A percentile compares a stretch with the other conserved stretches of the same genome.
Conservation (phyloP, 805 yeast species). For the Naumovozyma baii region DNA sequence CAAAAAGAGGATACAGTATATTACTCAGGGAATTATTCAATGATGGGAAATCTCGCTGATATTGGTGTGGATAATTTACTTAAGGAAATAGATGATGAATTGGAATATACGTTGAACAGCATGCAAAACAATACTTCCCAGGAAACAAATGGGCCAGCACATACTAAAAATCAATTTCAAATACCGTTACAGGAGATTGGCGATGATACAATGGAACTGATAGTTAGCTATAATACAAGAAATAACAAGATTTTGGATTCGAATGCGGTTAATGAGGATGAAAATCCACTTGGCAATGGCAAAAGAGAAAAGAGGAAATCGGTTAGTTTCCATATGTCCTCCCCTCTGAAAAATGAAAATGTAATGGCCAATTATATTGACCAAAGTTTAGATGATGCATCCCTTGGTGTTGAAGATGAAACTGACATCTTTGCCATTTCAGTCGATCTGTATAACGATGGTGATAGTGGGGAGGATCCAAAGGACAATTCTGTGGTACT, state of each 20-base stretch:
- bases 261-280: not conserved
- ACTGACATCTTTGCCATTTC: not conserved
- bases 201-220: slow-evolving; percentile 28
- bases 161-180: slow-evolving; percentile 5
- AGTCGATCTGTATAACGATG: no score
- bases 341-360: not conserved
- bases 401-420: not conserved
- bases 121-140: not conserved
- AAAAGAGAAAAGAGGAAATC: not conserved
- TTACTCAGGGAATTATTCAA: not conserved
- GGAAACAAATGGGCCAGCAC: not conserved
- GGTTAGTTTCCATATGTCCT: not conserved
- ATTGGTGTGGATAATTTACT: slow-evolving; percentile 20
- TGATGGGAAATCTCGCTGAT: not conserved
- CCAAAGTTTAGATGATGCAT: not conserved
- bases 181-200: slow-evolving; percentile 25
- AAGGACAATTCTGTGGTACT: not conserved
- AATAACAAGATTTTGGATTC: slow-evolving; percentile 1
- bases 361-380: no score
- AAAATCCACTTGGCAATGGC: not conserved
- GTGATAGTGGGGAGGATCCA: no score
- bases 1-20: no score
- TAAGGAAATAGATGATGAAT: slow-evolving; percentile 26
- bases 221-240: slow-evolving; percentile 21
- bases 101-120: slow-evolving; percentile 12